Base-by-base conservation (phyloP, 257 asterid genomes). In the Leptodermis oblonga region DNA sequence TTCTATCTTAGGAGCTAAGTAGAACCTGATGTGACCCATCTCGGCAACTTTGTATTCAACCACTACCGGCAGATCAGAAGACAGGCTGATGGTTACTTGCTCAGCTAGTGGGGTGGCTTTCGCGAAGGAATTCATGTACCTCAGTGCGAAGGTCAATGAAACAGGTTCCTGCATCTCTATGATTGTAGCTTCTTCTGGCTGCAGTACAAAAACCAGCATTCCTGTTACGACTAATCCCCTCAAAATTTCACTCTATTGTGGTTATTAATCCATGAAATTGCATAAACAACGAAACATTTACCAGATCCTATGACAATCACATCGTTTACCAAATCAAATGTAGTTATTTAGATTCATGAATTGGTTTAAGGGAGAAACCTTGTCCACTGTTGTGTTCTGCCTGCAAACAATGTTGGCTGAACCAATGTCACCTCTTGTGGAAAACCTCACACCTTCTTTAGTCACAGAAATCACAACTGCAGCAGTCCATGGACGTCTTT, bases 1-100 rank as follows among this genome's bases (percentile, higher is more conserved):
- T 75, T 91, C 97, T 0, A 92, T 89, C 89, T 89, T 89, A 51
- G 97, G 96, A 26, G 95, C 96, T 76, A 92, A 58, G 70, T 87
- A 89, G 77, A 82, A 92, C 69, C 96, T 84, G 30, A 92, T 69
- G 71, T 91, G 77, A n/a, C 95, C 97, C 96, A 87, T 87, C 74
- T 89, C 96, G 4, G 96, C 97, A 75, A 89, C 82, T 87, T 89
- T 92, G 86, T 89, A 87, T 80, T 89, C 97, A 4, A 92, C 93
- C 75, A 86, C 96, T 36, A 92, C 86, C 0, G 97, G 97, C 20
- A 87, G 92, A 75, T 92, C 97, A 0, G 96, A 83, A 15, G 97
- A 89, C 84, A 92, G 34, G 81, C 93, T 87, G 63, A 89, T 71
- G 42, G 93, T 92, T 26, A 92, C 95, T 0, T 88, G 82, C 83